Base-by-base conservation (phyloP, 176 grass and related monocot genomes). In the Paspalum vaginatum region DNA sequence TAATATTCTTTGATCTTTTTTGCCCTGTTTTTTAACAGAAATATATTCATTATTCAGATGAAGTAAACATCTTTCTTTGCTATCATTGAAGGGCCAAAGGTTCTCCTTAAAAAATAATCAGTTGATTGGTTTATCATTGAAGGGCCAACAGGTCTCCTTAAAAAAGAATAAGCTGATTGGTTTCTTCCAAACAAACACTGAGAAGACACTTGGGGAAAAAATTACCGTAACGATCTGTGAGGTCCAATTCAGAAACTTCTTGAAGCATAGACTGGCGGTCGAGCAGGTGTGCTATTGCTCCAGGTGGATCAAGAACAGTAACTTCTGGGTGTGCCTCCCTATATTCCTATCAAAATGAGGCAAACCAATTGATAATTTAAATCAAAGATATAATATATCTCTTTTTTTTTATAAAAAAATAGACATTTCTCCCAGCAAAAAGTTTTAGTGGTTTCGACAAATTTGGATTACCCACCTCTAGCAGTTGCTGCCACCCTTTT, bases 211-310 rank as follows among this genome's bases (percentile, higher is more conserved):
- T 27, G 49, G 38, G 5, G 75, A 80, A 85, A 80, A 85, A 81
- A 93, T 87, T 95, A 98, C 96, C 96, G n/a, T 91, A 68, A 71
- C 86, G 88, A 66, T 91, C 89, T 0, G 92, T 85, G 56, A 98
- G 86, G 62, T 95, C 91, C 74, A 98, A 68, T 56, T 92, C 85
- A 75, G 92, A 91, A 49, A 98, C 96, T 85, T 93, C 92, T 82
- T 91, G 88, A 83, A 98, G 96, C 96, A 98, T 95, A 16, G 96
- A 98, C 65, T 98, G 88, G 26, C 96, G 92, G 82, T 98, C 92
- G 2, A 88, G 83, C 57, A 98, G 77, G 69, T 91, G 88, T 86
- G 89, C 90, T 89, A 98, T 98, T 47, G 96, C 96, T 75, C 85
- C 84, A 58, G 96, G 96, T 62, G 96, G 92, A 66, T 98, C 96